Conservation (phyloP, 1,139 yeast genomes). For the Kluyveromyces sp. region DNA sequence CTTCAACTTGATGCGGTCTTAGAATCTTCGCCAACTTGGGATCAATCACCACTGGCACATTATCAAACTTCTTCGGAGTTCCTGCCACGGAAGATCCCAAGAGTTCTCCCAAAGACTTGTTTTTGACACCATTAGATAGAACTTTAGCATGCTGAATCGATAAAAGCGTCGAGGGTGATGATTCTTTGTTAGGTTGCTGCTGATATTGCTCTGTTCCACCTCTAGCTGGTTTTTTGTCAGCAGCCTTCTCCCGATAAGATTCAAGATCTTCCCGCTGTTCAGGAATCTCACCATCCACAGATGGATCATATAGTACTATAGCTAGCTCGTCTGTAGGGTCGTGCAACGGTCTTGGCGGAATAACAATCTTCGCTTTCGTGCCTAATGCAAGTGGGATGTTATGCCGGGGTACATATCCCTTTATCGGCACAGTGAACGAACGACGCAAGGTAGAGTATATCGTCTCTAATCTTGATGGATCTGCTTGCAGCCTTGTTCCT, state of each 20-base stretch:
- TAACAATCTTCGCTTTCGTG: constrained; percentile 56
- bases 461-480: constrained; percentile 30
- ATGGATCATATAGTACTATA: constrained; percentile 90
- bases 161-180: background rate
- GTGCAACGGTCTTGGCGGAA: constrained; percentile 84
- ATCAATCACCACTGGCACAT: constrained; percentile 94
- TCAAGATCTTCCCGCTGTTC: constrained; percentile 19
- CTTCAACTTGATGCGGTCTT: constrained; percentile 95
- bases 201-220: constrained; percentile 10
- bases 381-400: constrained; percentile 73
- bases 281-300: constrained; percentile 47
- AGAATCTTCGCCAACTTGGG: constrained; percentile 77
- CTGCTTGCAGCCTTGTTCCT: constrained; percentile 38
- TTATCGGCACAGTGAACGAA: constrained; percentile 47
- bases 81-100: constrained; percentile 47
- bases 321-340: constrained; percentile 94
- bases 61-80: constrained; percentile 47
- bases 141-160: constrained; percentile 18
- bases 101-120: constrained; percentile 72
- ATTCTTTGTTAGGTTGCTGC: constrained; percentile 1
- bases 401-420: constrained; percentile 34
- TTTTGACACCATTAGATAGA: constrained; percentile 34
- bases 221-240: constrained; percentile 19
- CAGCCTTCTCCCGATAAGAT: constrained; percentile 18
- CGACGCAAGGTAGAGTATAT: constrained; percentile 36